Conservation (phyloP, 192 early-diverging fungal genomes). For the Coemansia sp. region DNA sequence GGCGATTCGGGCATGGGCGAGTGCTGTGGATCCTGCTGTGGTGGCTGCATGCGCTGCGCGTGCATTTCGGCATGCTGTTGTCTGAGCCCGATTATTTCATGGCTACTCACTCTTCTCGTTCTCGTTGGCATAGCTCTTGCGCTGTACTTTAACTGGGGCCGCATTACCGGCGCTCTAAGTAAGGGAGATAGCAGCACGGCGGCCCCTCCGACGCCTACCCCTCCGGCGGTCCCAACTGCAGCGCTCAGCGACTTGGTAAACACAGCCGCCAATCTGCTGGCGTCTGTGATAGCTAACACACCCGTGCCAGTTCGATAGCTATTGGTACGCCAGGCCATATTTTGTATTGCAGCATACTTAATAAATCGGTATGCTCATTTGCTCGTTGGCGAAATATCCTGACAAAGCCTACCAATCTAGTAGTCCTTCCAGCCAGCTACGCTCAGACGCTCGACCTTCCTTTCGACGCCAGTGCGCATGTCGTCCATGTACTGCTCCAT, state of each 20-base stretch:
- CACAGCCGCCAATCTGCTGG: not conserved
- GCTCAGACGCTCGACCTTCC: slow-evolving; percentile 84
- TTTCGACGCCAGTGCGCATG: slow-evolving; percentile 87
- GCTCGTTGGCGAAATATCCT: too few species aligned
- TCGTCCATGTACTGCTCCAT: slow-evolving; percentile 79
- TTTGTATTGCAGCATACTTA: not conserved
- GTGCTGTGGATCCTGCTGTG: slow-evolving; percentile 54
- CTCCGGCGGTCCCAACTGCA: not conserved
- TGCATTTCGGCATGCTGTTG: slow-evolving; percentile 41
- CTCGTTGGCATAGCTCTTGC: slow-evolving; percentile 47
- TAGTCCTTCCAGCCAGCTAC: slow-evolving; percentile 86
- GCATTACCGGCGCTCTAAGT: slow-evolving; percentile 28
- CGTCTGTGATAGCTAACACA: not conserved
- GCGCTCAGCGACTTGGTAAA: not conserved
- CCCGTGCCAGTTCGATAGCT: not conserved
- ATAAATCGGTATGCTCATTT: not conserved
- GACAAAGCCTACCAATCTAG: slow-evolving; percentile 1
- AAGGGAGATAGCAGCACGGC: slow-evolving; percentile 2
- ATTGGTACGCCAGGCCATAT: too few species aligned
- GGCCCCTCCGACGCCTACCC: not conserved
- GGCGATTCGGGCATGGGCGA: slow-evolving; percentile 56
- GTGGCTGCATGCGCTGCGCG: slow-evolving; percentile 40
- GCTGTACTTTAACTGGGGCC: slow-evolving; percentile 57
- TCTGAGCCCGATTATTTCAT: slow-evolving; percentile 36
- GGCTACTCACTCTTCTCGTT: slow-evolving; percentile 26